Conservation (phyloP, 106 monocot genomes). For the Allium sativum region DNA sequence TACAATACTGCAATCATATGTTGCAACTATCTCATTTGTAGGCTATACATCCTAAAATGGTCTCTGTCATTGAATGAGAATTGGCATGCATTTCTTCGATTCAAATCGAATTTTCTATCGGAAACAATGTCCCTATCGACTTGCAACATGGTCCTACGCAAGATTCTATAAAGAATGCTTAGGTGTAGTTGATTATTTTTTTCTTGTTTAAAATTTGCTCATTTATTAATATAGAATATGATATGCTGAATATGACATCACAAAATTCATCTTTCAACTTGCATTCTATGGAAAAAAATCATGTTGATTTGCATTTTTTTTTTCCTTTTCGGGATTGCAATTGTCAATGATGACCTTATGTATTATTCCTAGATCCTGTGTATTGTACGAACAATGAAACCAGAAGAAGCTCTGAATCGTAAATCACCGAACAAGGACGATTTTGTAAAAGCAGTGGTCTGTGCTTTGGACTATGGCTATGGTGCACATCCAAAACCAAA, state of each 20-base stretch:
- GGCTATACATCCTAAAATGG: slow-evolving; percentile 46
- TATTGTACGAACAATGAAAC: slow-evolving; percentile 95
- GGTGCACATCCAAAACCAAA: slow-evolving; percentile 56
- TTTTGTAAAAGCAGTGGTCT: slow-evolving; percentile 64
- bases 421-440: slow-evolving; percentile 51
- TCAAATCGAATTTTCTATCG: slow-evolving; percentile 38
- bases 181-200: slow-evolving; percentile 30
- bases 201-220: no score
- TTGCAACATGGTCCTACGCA: slow-evolving; percentile 32
- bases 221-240: no score
- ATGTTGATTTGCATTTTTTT: no score
- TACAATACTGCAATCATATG: slow-evolving; percentile 78
- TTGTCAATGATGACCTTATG: no score
- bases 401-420: slow-evolving; percentile 36
- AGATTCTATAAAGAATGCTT: slow-evolving; percentile 31
- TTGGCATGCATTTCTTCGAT: slow-evolving; percentile 58
- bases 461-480: slow-evolving; percentile 83
- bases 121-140: slow-evolving; percentile 23
- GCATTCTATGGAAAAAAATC: no score
- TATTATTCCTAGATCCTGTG: no score
- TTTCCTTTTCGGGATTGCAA: no score
- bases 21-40: slow-evolving; percentile 74
- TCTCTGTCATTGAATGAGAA: slow-evolving; percentile 49
- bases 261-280: no score
- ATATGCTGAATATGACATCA: no score